Percentiles rank a stretch among this genome's conserved stretches.
Conservation (phyloP, 1,284 basidiomycete species). For the Microbotryomycetes sp. region DNA sequence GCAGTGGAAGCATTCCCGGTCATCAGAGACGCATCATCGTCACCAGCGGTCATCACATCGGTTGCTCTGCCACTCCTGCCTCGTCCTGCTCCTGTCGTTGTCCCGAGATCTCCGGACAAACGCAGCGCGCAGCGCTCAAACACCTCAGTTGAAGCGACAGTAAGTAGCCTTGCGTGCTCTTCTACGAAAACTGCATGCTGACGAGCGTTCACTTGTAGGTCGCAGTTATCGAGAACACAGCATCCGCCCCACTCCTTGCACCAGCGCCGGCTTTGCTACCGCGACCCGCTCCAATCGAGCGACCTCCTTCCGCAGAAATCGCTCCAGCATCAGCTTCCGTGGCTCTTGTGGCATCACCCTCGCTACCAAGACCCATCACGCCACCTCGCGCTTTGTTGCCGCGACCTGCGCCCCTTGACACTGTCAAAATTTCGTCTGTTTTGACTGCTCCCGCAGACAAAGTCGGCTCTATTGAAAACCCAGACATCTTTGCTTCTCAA, state of each 20-base stretch:
- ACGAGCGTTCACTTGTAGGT: too few species aligned
- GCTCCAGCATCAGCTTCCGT: too few species aligned
- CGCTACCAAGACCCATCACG: not conserved
- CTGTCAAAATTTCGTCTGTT: not conserved
- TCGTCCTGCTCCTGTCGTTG: not conserved
- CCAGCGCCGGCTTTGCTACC: not conserved
- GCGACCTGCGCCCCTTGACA: not conserved
- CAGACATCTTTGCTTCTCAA: too few species aligned
- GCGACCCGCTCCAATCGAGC: not conserved
- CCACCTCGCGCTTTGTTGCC: not conserved
- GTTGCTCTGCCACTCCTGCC: constrained; percentile 1
- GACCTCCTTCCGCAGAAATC: too few species aligned
- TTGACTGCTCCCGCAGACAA: not conserved
- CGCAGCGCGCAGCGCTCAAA: not conserved
- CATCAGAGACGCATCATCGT: too few species aligned
- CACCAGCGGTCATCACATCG: too few species aligned
- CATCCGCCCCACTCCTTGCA: too few species aligned
- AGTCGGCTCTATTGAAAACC: too few species aligned
- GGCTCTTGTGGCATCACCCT: not conserved
- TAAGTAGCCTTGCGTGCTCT: not conserved
- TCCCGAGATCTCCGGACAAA: not conserved
- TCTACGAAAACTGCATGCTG: too few species aligned
- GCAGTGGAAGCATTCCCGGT: too few species aligned
- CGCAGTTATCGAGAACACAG: too few species aligned
- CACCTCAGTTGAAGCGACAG: not conserved